Percentiles rank a stretch among this genome's conserved stretches.
These are phyloP conservation scores for Populus pruinosa DNA, from an alignment of 345 rosid genomes.

Conservation along the genomic window DNA sequence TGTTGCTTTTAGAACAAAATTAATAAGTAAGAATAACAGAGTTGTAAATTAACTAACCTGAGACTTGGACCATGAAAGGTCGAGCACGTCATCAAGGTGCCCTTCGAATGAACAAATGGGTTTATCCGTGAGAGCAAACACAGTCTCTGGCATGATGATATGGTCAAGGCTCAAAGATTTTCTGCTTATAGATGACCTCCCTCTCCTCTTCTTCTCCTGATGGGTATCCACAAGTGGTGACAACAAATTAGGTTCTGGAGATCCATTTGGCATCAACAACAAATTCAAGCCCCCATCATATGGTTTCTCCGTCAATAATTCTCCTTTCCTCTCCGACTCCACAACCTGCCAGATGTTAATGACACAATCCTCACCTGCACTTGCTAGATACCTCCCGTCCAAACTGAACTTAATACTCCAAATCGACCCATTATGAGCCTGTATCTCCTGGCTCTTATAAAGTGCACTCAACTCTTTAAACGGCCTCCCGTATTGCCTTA, in stretches of 20 bases:
- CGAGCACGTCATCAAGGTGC: slow-evolving; percentile 82
- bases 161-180: slow-evolving; percentile 80
- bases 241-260: slow-evolving; percentile 65
- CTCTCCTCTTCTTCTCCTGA: slow-evolving; percentile 68
- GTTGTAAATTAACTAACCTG: slow-evolving; percentile 50
- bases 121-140: slow-evolving; percentile 78
- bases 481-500: slow-evolving; percentile 76
- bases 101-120: slow-evolving; percentile 88
- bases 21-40: background rate
- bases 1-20: background rate
- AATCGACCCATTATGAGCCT: slow-evolving; percentile 85
- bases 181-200: slow-evolving; percentile 67
- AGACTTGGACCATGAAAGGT: slow-evolving; percentile 97
- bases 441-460: slow-evolving; percentile 89
- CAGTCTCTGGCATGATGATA: slow-evolving; percentile 62
- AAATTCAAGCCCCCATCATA: slow-evolving; percentile 62
- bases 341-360: slow-evolving; percentile 86
- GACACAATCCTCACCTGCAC: slow-evolving; percentile 91
- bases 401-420: slow-evolving; percentile 95
- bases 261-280: slow-evolving; percentile 59
- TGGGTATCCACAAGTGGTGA: slow-evolving; percentile 49
- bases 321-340: slow-evolving; percentile 76
- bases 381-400: slow-evolving; percentile 92
- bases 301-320: slow-evolving; percentile 67
- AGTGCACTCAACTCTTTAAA: slow-evolving; percentile 76